These are phyloP conservation scores for Isabelozyma gotoi DNA, from an alignment of 805 yeast species.

Conservation along the genomic window DNA sequence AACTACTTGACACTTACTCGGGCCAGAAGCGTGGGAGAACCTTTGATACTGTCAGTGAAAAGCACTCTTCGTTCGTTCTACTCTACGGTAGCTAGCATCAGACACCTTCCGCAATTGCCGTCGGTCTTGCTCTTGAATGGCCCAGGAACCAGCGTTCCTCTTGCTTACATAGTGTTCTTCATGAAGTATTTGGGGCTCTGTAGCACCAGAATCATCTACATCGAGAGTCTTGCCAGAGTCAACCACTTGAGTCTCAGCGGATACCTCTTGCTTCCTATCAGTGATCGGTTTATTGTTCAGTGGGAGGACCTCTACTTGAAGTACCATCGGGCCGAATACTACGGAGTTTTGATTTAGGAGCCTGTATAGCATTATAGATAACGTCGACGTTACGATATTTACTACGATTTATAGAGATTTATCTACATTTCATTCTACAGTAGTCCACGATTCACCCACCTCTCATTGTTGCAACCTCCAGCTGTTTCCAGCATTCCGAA, in stretches of 20 bases:
- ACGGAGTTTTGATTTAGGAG: conserved; percentile 67
- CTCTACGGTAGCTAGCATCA: conserved; percentile 25
- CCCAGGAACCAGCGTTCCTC: conserved; percentile 78
- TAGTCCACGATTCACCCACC: no score
- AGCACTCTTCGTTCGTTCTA: conserved; percentile 43
- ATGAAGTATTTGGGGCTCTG: conserved; percentile 48
- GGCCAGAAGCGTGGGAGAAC: conserved; percentile 64
- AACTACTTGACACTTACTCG: conserved; percentile 42
- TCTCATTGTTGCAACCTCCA: no score
- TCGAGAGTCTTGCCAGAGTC: conserved; percentile 88
- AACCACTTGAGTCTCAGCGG: conserved; percentile 76
- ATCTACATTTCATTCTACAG: no score
- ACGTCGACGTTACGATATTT: no score
- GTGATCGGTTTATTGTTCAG: conserved; percentile 83
- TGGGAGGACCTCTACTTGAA: conserved; percentile 65
- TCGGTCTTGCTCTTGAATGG: conserved; percentile 63
- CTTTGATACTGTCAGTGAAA: conserved; percentile 42
- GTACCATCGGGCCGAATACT: conserved; percentile 66
- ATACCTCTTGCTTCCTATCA: conserved; percentile 61
- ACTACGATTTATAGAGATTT: no score
- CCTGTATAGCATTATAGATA: no score
- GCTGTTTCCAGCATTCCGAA: no score
- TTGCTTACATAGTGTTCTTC: conserved; percentile 56
- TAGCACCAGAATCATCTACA: conserved; percentile 63
- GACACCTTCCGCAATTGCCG: conserved; percentile 31